These are phyloP conservation scores for Nigrospora osmanthi DNA, from an alignment of 2,329 filamentous ascomycete genomes.

Conservation along the genomic window DNA sequence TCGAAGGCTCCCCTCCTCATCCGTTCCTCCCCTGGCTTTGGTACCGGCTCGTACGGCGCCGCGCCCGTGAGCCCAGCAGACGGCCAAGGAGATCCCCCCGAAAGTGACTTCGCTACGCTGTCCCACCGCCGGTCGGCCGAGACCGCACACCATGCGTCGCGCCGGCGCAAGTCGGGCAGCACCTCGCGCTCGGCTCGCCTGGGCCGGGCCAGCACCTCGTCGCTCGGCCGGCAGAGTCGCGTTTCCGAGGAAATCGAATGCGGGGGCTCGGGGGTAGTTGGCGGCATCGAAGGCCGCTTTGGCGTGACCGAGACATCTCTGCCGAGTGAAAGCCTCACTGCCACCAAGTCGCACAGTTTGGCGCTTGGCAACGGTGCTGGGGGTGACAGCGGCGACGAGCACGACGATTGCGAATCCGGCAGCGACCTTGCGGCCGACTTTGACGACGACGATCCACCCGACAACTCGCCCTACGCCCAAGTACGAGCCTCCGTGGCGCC, in stretches of 20 bases:
- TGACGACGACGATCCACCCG: conserved; percentile 45
- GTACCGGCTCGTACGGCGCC: conserved; percentile 54
- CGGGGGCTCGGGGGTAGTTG: conserved; percentile 41
- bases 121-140: conserved; percentile 14
- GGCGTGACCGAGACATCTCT: conserved; percentile 40
- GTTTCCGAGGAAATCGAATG: conserved; percentile 36
- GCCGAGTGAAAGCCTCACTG: conserved; percentile 34
- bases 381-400: conserved; percentile 6
- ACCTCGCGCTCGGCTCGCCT: conserved; percentile 13
- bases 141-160: conserved; percentile 8
- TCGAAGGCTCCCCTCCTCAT: conserved; percentile 47
- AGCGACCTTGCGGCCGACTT: conserved; percentile 22
- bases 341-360: conserved; percentile 26
- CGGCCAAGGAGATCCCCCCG: conserved; percentile 23
- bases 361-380: conserved; percentile 9
- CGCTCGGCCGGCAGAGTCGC: conserved; percentile 17
- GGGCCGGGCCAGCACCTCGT: conserved; percentile 16
- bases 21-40: conserved; percentile 51
- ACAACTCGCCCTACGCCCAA: conserved; percentile 70
- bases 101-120: conserved; percentile 12
- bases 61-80: conserved; percentile 35
- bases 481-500: conserved; percentile 74
- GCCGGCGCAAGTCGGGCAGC: conserved; percentile 15
- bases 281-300: conserved; percentile 46
- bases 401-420: conserved; percentile 24